Evolutionary conservation across 2,329 filamentous ascomycete species (phyloP).

Genomic region (Alternaria brassicicola): DNA sequence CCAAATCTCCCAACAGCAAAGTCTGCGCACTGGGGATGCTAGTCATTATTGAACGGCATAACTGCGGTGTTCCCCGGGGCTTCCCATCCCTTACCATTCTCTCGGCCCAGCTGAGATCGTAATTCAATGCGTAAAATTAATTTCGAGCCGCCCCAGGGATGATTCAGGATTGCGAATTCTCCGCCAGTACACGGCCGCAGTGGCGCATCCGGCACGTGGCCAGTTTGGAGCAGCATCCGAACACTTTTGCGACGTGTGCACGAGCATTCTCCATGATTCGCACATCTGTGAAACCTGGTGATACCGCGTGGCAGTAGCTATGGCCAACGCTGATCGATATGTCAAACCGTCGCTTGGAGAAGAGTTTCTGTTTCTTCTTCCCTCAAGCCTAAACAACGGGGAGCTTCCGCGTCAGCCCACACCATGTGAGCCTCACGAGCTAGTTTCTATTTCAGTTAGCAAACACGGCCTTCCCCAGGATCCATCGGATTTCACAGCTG

Average conservation of each 20-base stretch:
- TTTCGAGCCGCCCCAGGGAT: conserved; percentile 6
- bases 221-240: not conserved
- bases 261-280: conserved; percentile 1
- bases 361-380: not conserved
- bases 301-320: conserved; percentile 1
- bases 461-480: conserved; percentile 30
- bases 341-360: conserved; percentile 5
- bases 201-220: not conserved
- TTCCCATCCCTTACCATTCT: not conserved
- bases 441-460: conserved; percentile 19
- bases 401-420: conserved; percentile 4
- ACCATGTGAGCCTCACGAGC: conserved; percentile 8
- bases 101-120: not conserved
- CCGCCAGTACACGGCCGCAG: conserved; percentile 10
- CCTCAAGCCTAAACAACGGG: conserved; percentile 1
- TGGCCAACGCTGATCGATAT: conserved; percentile 2
- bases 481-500: conserved; percentile 20
- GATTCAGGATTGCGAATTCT: conserved; percentile 1
- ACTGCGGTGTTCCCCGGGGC: not conserved
- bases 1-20: conserved; percentile 1
- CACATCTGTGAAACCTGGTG: not conserved
- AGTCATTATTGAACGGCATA: conserved; percentile 5
- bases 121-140: conserved; percentile 7
- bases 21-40: conserved; percentile 1
- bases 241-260: not conserved